phyloP scores from a whole-genome alignment of 768 basidiomycete species.

The Termitomyces sp. region DNA sequence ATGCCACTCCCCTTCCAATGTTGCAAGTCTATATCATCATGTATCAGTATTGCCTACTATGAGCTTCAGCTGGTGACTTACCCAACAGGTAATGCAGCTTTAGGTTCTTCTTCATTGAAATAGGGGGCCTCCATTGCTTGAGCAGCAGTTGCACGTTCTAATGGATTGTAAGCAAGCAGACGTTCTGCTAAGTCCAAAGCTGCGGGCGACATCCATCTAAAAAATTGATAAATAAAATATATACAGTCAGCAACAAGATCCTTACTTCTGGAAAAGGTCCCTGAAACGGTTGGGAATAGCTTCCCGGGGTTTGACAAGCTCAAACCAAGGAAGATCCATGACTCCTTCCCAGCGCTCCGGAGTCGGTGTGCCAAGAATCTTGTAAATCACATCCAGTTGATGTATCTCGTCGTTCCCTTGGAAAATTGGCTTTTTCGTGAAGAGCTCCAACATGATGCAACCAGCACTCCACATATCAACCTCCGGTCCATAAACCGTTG shows the following conservation, averaged over 20 bases:
- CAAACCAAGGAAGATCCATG: constrained; percentile 91
- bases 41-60: constrained; percentile 3
- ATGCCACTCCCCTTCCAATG: constrained; percentile 94
- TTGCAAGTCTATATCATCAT: constrained; percentile 50
- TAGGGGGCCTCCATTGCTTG: constrained; percentile 82
- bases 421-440: constrained; percentile 93
- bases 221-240: constrained; percentile 1
- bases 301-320: constrained; percentile 90
- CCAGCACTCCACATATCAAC: constrained; percentile 99
- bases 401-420: constrained; percentile 98
- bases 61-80: constrained; percentile 32
- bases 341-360: constrained; percentile 79
- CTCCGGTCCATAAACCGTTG: constrained; percentile 93
- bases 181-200: constrained; percentile 84
- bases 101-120: constrained; percentile 77
- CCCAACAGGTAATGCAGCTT: constrained; percentile 71
- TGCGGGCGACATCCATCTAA: constrained; percentile 81
- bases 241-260: not conserved
- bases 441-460: constrained; percentile 98
- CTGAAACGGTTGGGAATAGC: constrained; percentile 69
- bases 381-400: constrained; percentile 91
- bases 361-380: constrained; percentile 85
- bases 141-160: constrained; percentile 64
- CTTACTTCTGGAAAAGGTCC: constrained; percentile 80
- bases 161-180: constrained; percentile 78